phyloP scores from a whole-genome alignment of 2,329 filamentous ascomycete species.

The Fusarium tricinctum region DNA sequence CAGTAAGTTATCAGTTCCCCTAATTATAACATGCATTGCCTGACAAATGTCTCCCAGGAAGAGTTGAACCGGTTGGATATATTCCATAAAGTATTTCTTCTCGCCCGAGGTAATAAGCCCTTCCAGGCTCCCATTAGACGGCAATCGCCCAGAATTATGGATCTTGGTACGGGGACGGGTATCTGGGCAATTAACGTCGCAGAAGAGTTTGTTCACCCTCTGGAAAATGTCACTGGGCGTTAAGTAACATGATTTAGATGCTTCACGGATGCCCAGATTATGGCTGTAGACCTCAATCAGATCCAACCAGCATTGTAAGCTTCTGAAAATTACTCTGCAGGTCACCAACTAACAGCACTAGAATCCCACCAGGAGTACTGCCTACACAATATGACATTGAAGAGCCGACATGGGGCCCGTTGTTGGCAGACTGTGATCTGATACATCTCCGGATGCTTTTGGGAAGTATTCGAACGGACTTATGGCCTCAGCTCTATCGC shows the following conservation, averaged over 20 bases:
- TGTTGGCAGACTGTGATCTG: slow-evolving; percentile 75
- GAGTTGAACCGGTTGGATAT: slow-evolving; percentile 86
- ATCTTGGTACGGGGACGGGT: slow-evolving; percentile 87
- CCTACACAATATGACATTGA: slow-evolving; percentile 81
- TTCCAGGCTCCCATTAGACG: slow-evolving; percentile 42
- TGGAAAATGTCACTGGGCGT: background rate
- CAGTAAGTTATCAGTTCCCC: slow-evolving; percentile 62
- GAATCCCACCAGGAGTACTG: slow-evolving; percentile 74
- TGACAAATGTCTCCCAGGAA: slow-evolving; percentile 59
- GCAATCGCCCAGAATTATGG: slow-evolving; percentile 62
- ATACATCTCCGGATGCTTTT: slow-evolving; percentile 85
- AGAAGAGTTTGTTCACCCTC: slow-evolving; percentile 66
- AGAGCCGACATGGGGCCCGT: slow-evolving; percentile 70
- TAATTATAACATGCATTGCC: background rate
- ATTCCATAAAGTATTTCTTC: slow-evolving; percentile 81
- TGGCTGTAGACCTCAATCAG: slow-evolving; percentile 58
- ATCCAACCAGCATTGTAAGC: slow-evolving; percentile 58
- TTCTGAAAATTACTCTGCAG: background rate
- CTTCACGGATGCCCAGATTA: slow-evolving; percentile 49
- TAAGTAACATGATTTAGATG: slow-evolving; percentile 36
- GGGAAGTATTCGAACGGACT: slow-evolving; percentile 77
- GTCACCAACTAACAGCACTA: slow-evolving; percentile 54
- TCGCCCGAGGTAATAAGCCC: slow-evolving; percentile 67
- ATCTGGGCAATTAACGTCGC: slow-evolving; percentile 93
- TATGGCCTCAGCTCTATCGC: slow-evolving; percentile 80